phyloP scores from a whole-genome alignment of 768 basidiomycete genomes.

The Lactarius trivialis region DNA sequence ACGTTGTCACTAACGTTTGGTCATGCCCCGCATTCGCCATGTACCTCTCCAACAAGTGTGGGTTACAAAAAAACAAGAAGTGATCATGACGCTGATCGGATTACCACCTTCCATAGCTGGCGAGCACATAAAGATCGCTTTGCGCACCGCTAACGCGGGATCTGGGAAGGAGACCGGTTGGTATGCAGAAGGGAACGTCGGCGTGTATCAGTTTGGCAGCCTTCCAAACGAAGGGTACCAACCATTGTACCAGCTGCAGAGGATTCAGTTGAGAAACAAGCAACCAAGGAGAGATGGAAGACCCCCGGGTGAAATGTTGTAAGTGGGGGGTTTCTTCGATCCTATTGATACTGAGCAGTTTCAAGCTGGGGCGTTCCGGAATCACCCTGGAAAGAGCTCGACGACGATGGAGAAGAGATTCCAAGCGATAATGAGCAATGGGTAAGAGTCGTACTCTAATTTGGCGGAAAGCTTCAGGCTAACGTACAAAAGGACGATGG shows the following conservation, averaged over 20 bases:
- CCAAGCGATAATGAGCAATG: slow-evolving; percentile 1
- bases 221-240: slow-evolving; percentile 6
- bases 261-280: background rate
- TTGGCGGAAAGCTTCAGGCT: background rate
- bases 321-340: background rate
- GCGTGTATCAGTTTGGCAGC: slow-evolving; percentile 17
- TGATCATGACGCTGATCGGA: background rate
- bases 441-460: background rate
- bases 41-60: slow-evolving; percentile 17
- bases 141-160: slow-evolving; percentile 2
- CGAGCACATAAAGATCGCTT: slow-evolving; percentile 14
- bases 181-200: slow-evolving; percentile 18
- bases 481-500: background rate
- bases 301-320: slow-evolving; percentile 10
- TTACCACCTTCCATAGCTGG: background rate
- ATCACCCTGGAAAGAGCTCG: slow-evolving; percentile 4
- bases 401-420: slow-evolving; percentile 11
- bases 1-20: slow-evolving; percentile 13
- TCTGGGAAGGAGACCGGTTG: slow-evolving; percentile 9
- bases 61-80: background rate
- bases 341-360: background rate
- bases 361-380: slow-evolving; percentile 12
- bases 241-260: slow-evolving; percentile 11
- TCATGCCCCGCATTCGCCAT: slow-evolving; percentile 15
- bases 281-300: slow-evolving; percentile 16